Base-by-base conservation (phyloP, 2,329 filamentous ascomycete species). In the Aureobasidium sp. region DNA sequence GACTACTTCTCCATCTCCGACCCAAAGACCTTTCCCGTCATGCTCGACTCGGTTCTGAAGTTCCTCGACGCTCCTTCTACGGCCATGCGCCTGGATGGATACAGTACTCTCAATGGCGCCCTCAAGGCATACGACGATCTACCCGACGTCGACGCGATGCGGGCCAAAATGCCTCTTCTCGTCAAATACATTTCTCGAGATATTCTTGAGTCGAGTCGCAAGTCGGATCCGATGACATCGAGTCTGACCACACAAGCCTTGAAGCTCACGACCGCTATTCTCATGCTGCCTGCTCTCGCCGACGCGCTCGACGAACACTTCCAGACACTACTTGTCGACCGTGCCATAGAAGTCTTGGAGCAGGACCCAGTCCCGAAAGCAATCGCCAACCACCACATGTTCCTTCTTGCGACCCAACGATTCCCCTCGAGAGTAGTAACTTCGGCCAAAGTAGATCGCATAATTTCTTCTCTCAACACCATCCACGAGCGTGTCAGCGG, bases 161-260 rank as follows among this genome's bases (percentile, higher is more conserved):
- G 85, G 62, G 83, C 84, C 55, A 95, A 94, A 73, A 87, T 97
- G 80, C 81, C 82, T 11, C 76, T 90, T 3, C 82, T 97, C 63
- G 85, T 85, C 66, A 87, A 91, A 63, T 96, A 91, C 70, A 90
- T 97, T 61, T 86, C 88, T 68, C 83, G 92, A 63, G 94, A 99
- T 71, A 80, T 96, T 29, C 82, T 81, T 7, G 79, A 82, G 39
- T 71, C 80, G 6, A 61, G 48, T 36, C 68, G 67, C n/a, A 62
- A 64, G 30, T 81, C 84, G 55, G 75, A 72, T 71, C 49, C 77
- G 77, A 61, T 78, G 41, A 90, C 96, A 68, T 82, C 82, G 1
- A 87, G 87, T 48, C 81, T 97, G 13, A 81, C 87, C 52, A 87
- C 87, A 58, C 88, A 95, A 66, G 88, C 91, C 3, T 77, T 96